phyloP scores from a whole-genome alignment of 768 basidiomycete species.

The Xerocomus potaroensis region DNA sequence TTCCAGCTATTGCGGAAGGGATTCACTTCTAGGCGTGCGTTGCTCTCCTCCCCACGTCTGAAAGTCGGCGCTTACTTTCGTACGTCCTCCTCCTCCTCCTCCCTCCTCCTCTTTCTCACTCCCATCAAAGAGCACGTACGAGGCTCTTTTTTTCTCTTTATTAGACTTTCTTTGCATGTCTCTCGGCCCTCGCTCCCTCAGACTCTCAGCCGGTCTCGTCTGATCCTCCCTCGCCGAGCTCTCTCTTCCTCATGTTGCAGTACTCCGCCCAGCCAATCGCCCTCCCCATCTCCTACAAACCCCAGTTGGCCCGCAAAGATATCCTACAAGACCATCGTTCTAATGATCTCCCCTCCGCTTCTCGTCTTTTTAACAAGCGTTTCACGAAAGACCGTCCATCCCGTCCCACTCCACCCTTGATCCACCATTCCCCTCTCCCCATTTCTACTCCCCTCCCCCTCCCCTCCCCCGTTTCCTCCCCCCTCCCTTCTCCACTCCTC shows the following conservation, averaged over 20 bases:
- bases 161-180: conserved; percentile 25
- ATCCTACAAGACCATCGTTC: conserved; percentile 24
- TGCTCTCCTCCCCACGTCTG: conserved; percentile 25
- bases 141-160: not conserved
- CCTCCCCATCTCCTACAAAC: conserved; percentile 30
- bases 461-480: conserved; percentile 15
- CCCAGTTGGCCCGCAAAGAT: conserved; percentile 29
- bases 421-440: conserved; percentile 15
- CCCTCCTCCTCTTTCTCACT: not conserved
- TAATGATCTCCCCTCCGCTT: conserved; percentile 27
- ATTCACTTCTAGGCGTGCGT: conserved; percentile 17
- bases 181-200: conserved; percentile 26
- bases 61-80: conserved; percentile 21
- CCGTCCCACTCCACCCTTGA: conserved; percentile 11
- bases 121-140: conserved; percentile 1
- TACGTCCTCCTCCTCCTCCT: conserved; percentile 13
- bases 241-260: conserved; percentile 54
- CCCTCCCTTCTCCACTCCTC: conserved; percentile 28
- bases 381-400: conserved; percentile 30
- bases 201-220: conserved; percentile 47
- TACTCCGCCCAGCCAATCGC: conserved; percentile 37
- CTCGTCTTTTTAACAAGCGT: conserved; percentile 33
- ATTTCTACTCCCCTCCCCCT: conserved; percentile 5
- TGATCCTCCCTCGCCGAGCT: conserved; percentile 38
- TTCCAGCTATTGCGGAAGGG: conserved; percentile 7